Evolutionary conservation across 2,329 filamentous ascomycete species (phyloP).

Genomic region (Sporothrix variecibatus): DNA sequence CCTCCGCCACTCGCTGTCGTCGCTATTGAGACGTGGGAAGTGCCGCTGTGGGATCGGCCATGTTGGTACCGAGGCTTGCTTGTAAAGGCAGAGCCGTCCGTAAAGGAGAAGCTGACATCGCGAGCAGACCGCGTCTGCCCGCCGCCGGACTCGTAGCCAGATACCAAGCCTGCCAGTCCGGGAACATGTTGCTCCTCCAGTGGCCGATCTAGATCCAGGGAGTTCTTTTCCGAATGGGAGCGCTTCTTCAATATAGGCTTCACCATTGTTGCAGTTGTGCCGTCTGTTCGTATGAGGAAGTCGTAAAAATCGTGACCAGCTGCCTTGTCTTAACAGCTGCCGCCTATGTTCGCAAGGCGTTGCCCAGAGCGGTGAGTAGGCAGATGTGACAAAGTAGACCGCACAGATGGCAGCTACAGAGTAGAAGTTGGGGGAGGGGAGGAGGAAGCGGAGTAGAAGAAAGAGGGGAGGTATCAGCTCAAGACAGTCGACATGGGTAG

Average conservation of each 20-base stretch:
- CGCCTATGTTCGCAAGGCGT: background rate
- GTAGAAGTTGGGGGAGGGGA: background rate
- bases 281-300: background rate
- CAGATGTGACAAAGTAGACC: background rate
- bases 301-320: background rate
- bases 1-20: constrained; percentile 57
- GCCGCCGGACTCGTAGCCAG: constrained; percentile 34
- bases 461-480: background rate
- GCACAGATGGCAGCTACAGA: background rate
- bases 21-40: constrained; percentile 58
- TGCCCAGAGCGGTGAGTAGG: background rate
- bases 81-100: constrained; percentile 30
- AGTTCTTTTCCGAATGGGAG: constrained; percentile 61
- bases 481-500: constrained; percentile 17
- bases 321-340: background rate
- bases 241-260: constrained; percentile 66
- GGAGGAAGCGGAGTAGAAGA: background rate
- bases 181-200: constrained; percentile 57
- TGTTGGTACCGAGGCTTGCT: constrained; percentile 51
- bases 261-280: constrained; percentile 49
- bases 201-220: constrained; percentile 61
- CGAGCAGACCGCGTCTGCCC: constrained; percentile 37
- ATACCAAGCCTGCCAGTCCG: constrained; percentile 41
- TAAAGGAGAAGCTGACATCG: constrained; percentile 51
- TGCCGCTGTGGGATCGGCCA: constrained; percentile 59